A percentile compares a stretch with the other conserved stretches of the same genome.
Conservation (phyloP, 2,329 filamentous ascomycete genomes). For the Didymella pomorum region DNA sequence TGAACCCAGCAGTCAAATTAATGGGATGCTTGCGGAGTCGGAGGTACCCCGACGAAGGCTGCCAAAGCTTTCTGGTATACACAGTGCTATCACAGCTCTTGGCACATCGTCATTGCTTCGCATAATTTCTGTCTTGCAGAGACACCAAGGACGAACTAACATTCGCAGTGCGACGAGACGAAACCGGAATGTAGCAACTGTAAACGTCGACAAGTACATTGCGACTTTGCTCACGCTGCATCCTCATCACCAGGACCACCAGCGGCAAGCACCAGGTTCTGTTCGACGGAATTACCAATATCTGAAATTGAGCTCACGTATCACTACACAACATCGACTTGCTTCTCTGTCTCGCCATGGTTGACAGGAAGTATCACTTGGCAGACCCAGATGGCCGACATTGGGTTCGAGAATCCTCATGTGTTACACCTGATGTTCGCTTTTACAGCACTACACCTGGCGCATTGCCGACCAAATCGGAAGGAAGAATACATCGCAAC, state of each 20-base stretch:
- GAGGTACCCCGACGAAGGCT: background rate
- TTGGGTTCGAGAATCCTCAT: slow-evolving; percentile 29
- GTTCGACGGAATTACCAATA: slow-evolving; percentile 16
- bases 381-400: slow-evolving; percentile 30
- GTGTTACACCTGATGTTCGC: slow-evolving; percentile 37
- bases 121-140: background rate
- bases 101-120: background rate
- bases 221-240: slow-evolving; percentile 26
- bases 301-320: slow-evolving; percentile 40
- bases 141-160: background rate
- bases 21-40: background rate
- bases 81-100: background rate
- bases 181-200: slow-evolving; percentile 40
- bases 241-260: background rate
- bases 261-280: background rate
- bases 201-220: slow-evolving; percentile 31
- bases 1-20: background rate
- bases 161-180: slow-evolving; percentile 39
- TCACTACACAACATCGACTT: slow-evolving; percentile 39
- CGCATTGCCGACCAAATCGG: slow-evolving; percentile 30
- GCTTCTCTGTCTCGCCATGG: slow-evolving; percentile 32
- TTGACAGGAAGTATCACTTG: slow-evolving; percentile 21
- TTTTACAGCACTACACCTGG: slow-evolving; percentile 38
- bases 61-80: background rate
- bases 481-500: slow-evolving; percentile 28